These are phyloP conservation scores for Cordyceps javanica DNA, from an alignment of 2,329 filamentous ascomycete species.

Conservation along the genomic window DNA sequence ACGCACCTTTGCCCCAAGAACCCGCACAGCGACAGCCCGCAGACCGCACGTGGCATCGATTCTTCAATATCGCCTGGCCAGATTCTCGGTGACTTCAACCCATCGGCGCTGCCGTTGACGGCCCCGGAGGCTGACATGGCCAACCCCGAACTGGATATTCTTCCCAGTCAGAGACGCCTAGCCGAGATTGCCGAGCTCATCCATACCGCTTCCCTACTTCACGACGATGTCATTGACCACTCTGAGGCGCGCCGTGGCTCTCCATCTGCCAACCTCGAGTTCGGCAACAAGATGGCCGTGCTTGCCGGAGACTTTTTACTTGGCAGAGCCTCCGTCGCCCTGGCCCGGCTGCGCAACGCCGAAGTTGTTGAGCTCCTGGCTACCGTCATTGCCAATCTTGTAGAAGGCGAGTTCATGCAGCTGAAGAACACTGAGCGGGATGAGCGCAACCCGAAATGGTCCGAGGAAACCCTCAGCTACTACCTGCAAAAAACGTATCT, in stretches of 20 bases:
- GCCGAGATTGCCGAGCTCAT: conserved; percentile 98
- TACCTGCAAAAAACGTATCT: conserved; percentile 98
- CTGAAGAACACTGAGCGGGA: conserved; percentile 91
- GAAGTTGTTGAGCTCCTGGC: conserved; percentile 93
- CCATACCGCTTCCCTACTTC: conserved; percentile 90
- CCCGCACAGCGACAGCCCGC: conserved; percentile 31
- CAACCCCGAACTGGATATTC: conserved; percentile 56
- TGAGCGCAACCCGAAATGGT: conserved; percentile 77
- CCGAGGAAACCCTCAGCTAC: conserved; percentile 82
- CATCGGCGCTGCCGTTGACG: conserved; percentile 44
- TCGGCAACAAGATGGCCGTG: conserved; percentile 99
- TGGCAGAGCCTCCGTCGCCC: conserved; percentile 84
- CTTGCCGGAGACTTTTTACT: conserved; percentile 95
- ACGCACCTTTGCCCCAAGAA: conserved; percentile 70
- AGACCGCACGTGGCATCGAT: conserved; percentile 43
- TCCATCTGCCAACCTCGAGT: conserved; percentile 86
- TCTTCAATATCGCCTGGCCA: conserved; percentile 47
- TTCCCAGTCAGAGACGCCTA: conserved; percentile 86
- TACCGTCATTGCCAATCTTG: conserved; percentile 93
- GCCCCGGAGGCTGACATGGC: conserved; percentile 32
- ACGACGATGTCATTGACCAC: conserved; percentile 97
- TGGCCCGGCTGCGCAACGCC: conserved; percentile 82
- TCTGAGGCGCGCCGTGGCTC: conserved; percentile 77
- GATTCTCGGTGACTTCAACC: conserved; percentile 76
- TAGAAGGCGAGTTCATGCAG: conserved; percentile 99